Evolutionary conservation across 805 yeast species (phyloP).

Genomic region (Nakazawaea molendinolei): DNA sequence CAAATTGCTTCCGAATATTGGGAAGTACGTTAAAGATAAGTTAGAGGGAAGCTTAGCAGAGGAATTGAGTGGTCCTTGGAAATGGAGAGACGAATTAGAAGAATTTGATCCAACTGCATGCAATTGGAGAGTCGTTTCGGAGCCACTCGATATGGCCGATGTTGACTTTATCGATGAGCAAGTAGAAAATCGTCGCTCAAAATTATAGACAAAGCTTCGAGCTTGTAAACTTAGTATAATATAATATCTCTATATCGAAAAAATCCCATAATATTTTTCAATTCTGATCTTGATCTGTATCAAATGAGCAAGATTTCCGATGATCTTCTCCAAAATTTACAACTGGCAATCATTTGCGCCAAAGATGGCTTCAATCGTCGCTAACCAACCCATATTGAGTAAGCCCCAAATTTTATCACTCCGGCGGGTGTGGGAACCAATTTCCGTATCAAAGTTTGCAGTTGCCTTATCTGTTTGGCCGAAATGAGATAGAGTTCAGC

Average conservation of each 20-base stretch:
- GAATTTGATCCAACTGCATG: slow-evolving; percentile 17
- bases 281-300: not conserved
- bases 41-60: slow-evolving; percentile 23
- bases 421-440: no score
- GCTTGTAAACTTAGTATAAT: not conserved
- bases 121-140: slow-evolving; percentile 19
- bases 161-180: slow-evolving; percentile 9
- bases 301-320: not conserved
- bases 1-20: slow-evolving; percentile 40
- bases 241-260: no score
- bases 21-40: slow-evolving; percentile 31
- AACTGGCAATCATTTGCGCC: no score
- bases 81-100: slow-evolving; percentile 22
- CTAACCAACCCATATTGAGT: no score
- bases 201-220: not conserved
- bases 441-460: no score
- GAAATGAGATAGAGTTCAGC: no score
- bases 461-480: no score
- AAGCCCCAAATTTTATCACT: no score
- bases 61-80: slow-evolving; percentile 23
- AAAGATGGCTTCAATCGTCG: no score
- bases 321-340: not conserved
- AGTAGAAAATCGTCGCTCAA: not conserved
- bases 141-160: slow-evolving; percentile 15
- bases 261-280: not conserved